Conservation (phyloP, 139 green algal species). For the Volvox africanus region DNA sequence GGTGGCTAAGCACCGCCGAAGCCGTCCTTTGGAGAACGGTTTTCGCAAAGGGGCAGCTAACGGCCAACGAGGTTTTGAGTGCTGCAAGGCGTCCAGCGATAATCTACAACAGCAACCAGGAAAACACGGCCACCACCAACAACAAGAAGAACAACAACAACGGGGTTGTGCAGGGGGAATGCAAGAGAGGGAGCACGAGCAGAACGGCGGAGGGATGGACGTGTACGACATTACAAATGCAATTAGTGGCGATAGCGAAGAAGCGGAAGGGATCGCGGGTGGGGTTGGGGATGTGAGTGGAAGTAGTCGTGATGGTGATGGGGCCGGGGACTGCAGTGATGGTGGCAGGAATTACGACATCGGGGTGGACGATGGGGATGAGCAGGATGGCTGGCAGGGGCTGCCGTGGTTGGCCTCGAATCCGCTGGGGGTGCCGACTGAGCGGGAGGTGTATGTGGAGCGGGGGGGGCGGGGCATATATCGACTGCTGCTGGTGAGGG, state of each 20-base stretch:
- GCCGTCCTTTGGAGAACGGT: neutral
- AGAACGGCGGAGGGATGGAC: neutral
- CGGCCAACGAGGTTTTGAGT: neutral
- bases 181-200: neutral
- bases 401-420: conserved; percentile 27
- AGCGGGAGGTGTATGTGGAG: conserved; percentile 40
- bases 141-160: neutral
- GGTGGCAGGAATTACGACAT: neutral
- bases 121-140: neutral
- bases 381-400: neutral
- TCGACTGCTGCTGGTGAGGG: conserved; percentile 24
- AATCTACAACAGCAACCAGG: neutral
- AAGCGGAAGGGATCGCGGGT: neutral
- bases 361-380: neutral
- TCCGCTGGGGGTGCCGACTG: conserved; percentile 26
- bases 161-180: neutral
- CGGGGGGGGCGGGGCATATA: neutral
- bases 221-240: neutral
- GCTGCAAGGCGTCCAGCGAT: no score
- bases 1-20: neutral
- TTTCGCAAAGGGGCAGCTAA: neutral
- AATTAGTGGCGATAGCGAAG: no score
- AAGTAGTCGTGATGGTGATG: neutral
- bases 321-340: neutral
- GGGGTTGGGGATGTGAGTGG: neutral